Evolutionary conservation across 805 yeast genomes (phyloP).

Genomic region (Millerago galiae): DNA sequence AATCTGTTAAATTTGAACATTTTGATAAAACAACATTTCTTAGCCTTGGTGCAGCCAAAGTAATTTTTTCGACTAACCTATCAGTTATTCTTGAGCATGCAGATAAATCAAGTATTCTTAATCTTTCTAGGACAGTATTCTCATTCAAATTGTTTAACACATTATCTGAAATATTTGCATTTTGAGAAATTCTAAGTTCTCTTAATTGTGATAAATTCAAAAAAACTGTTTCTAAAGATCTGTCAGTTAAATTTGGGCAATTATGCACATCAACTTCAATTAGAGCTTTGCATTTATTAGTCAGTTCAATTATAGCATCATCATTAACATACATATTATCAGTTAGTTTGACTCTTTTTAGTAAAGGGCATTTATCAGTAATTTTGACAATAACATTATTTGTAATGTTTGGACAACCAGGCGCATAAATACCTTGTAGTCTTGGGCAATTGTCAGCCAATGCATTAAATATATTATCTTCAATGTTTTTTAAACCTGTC

Average conservation of each 20-base stretch:
- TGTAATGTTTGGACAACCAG: conserved; percentile 69
- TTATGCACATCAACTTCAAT: conserved; percentile 88
- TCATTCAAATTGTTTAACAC: conserved; percentile 51
- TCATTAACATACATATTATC: conserved; percentile 65
- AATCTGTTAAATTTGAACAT: conserved; percentile 81
- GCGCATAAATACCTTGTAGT: conserved; percentile 85
- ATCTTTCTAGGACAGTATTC: conserved; percentile 46
- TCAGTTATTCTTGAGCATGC: conserved; percentile 80
- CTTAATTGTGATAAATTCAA: conserved; percentile 62
- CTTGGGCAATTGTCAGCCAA: conserved; percentile 67
- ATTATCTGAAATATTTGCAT: conserved; percentile 60
- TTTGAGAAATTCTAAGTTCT: conserved; percentile 77
- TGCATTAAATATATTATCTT: conserved; percentile 64
- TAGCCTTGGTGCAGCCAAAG: conserved; percentile 72
- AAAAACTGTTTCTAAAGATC: conserved; percentile 51
- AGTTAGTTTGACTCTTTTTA: conserved; percentile 78
- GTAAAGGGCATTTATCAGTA: conserved; percentile 57
- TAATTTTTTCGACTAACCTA: conserved; percentile 64
- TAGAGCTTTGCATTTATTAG: conserved; percentile 66
- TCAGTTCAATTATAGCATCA: conserved; percentile 50
- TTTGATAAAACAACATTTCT: conserved; percentile 86
- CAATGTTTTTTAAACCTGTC: conserved; percentile 63
- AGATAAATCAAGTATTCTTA: conserved; percentile 81
- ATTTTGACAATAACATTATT: conserved; percentile 56
- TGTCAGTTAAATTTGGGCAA: conserved; percentile 67